Conservation (phyloP, 192 early-diverging fungal genomes). For the Helicostylum pulchrum region DNA sequence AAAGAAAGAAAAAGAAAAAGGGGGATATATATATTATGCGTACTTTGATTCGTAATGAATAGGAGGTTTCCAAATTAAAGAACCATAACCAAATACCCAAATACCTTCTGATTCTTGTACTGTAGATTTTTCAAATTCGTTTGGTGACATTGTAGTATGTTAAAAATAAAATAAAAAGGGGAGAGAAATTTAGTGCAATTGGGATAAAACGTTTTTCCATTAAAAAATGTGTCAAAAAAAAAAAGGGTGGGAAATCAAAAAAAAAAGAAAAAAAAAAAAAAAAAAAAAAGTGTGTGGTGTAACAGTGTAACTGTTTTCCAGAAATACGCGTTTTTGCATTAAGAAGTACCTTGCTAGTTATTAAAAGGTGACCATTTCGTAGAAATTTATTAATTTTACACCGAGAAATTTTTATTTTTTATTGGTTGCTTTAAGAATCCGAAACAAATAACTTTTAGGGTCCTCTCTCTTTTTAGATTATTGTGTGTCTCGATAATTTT, state of each 20-base stretch:
- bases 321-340: too few relatives aligned
- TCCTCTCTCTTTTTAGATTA: background rate
- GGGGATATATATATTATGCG: background rate
- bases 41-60: constrained; percentile 50
- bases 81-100: constrained; percentile 62
- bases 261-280: too few relatives aligned
- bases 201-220: too few relatives aligned
- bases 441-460: constrained; percentile 6
- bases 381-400: background rate
- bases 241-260: background rate
- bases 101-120: constrained; percentile 23
- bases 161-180: background rate
- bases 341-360: too few relatives aligned
- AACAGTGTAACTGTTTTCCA: too few relatives aligned
- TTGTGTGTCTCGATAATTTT: background rate
- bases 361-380: too few relatives aligned
- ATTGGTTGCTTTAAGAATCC: constrained; percentile 18
- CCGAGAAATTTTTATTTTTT: constrained; percentile 18
- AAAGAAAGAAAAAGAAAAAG: background rate
- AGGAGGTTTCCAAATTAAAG: constrained; percentile 55
- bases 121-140: background rate
- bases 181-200: too few relatives aligned
- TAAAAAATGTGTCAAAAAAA: background rate
- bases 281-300: too few relatives aligned
- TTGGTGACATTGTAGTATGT: background rate